phyloP scores from a whole-genome alignment of 2,329 filamentous ascomycete genomes.

The Aureobasidium sp. region DNA sequence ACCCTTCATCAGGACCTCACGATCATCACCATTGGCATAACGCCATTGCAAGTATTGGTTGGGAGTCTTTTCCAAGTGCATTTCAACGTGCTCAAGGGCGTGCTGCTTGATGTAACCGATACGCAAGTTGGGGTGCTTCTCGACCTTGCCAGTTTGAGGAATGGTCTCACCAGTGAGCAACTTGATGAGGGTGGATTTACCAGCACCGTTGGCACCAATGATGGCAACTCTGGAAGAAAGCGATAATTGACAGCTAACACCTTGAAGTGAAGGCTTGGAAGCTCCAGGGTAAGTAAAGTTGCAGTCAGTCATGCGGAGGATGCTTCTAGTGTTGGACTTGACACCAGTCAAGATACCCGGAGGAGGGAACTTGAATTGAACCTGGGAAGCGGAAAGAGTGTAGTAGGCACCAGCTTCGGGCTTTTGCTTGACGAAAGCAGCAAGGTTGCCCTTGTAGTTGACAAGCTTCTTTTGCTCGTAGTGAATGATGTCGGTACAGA shows the following conservation, averaged over 20 bases:
- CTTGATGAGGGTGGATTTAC: constrained; percentile 98
- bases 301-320: constrained; percentile 89
- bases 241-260: constrained; percentile 80
- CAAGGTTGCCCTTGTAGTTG: constrained; percentile 75
- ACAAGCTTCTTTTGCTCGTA: constrained; percentile 97
- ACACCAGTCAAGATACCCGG: constrained; percentile 91
- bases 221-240: constrained; percentile 92
- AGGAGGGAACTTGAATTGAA: constrained; percentile 96
- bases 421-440: constrained; percentile 76
- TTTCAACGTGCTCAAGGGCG: constrained; percentile 96
- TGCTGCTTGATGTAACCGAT: constrained; percentile 99
- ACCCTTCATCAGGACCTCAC: constrained; percentile 96
- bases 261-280: constrained; percentile 75
- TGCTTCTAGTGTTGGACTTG: constrained; percentile 88
- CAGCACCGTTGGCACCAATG: constrained; percentile 94
- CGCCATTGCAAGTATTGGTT: constrained; percentile 99
- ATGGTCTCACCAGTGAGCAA: constrained; percentile 88
- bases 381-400: constrained; percentile 77
- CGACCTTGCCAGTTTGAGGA: constrained; percentile 75
- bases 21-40: constrained; percentile 93
- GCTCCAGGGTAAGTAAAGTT: constrained; percentile 91
- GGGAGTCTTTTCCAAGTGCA: constrained; percentile 98
- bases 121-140: constrained; percentile 97
- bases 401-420: constrained; percentile 98
- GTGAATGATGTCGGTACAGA: constrained; percentile 98